Evolutionary conservation across 495 filamentous ascomycete species (phyloP).

Genomic region (Aspergillus sclerotioniger): DNA sequence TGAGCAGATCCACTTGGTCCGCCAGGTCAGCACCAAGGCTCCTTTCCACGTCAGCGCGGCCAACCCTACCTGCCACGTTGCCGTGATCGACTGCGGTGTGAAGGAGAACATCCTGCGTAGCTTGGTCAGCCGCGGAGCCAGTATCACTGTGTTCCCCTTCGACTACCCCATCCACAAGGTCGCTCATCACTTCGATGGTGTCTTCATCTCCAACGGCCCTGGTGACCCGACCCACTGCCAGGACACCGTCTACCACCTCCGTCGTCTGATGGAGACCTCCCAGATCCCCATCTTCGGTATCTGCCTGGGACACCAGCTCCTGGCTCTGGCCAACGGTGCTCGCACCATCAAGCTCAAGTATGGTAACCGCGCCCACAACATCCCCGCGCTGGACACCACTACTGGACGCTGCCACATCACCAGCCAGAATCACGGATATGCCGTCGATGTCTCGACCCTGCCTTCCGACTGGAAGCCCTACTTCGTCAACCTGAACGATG

Average conservation of each 20-base stretch:
- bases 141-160: slow-evolving; percentile 90
- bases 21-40: slow-evolving; percentile 92
- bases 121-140: slow-evolving; percentile 81
- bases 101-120: slow-evolving; percentile 99
- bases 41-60: slow-evolving; percentile 89
- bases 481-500: slow-evolving; percentile 96
- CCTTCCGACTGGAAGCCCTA: slow-evolving; percentile 90
- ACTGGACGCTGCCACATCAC: slow-evolving; percentile 98
- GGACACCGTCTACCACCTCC: slow-evolving; percentile 86
- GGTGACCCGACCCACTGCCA: slow-evolving; percentile 97
- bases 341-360: slow-evolving; percentile 94
- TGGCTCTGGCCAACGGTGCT: slow-evolving; percentile 72
- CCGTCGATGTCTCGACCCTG: slow-evolving; percentile 83
- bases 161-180: slow-evolving; percentile 98
- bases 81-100: slow-evolving; percentile 95
- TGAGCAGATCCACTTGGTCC: slow-evolving; percentile 92
- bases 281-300: slow-evolving; percentile 95
- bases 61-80: slow-evolving; percentile 81
- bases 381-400: slow-evolving; percentile 88
- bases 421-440: slow-evolving; percentile 97
- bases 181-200: slow-evolving; percentile 92
- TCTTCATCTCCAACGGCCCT: slow-evolving; percentile 96
- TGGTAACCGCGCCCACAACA: slow-evolving; percentile 97
- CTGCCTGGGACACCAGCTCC: slow-evolving; percentile 89
- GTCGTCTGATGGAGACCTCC: slow-evolving; percentile 82